phyloP scores from a whole-genome alignment of 2,329 filamentous ascomycete species.

The Exophiala lecanii-corni region DNA sequence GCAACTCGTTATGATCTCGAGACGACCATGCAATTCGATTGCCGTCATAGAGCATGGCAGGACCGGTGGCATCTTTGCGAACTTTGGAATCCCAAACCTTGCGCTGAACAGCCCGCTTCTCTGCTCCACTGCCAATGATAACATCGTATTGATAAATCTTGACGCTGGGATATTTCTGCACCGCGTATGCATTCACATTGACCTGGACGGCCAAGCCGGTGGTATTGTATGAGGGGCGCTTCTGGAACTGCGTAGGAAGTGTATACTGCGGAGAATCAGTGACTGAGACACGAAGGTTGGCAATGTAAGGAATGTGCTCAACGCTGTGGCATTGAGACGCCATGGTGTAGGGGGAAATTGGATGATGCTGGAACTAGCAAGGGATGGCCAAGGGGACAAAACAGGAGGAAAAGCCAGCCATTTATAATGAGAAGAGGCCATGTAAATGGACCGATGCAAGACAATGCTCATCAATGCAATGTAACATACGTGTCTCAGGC shows the following conservation, averaged over 20 bases:
- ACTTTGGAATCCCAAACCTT: slow-evolving; percentile 69
- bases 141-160: slow-evolving; percentile 83
- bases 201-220: slow-evolving; percentile 53
- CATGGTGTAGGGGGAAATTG: not conserved
- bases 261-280: slow-evolving; percentile 33
- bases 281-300: slow-evolving; percentile 27
- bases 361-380: not conserved
- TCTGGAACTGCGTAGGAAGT: slow-evolving; percentile 32
- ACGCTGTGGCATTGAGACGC: not conserved
- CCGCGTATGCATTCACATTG: slow-evolving; percentile 70
- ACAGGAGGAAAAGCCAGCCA: not conserved
- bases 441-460: too few relatives aligned
- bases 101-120: slow-evolving; percentile 64
- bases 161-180: slow-evolving; percentile 55
- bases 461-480: too few relatives aligned
- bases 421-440: slow-evolving; percentile 1
- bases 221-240: slow-evolving; percentile 55
- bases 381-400: slow-evolving; percentile 5
- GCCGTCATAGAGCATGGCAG: slow-evolving; percentile 72
- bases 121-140: slow-evolving; percentile 56
- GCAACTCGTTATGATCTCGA: slow-evolving; percentile 41
- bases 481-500: too few relatives aligned
- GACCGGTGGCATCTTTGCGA: slow-evolving; percentile 53
- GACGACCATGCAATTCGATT: slow-evolving; percentile 75
- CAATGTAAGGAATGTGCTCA: slow-evolving; percentile 18